Base-by-base conservation (phyloP, 305 asterid genomes). In the Fraxinus floribunda region DNA sequence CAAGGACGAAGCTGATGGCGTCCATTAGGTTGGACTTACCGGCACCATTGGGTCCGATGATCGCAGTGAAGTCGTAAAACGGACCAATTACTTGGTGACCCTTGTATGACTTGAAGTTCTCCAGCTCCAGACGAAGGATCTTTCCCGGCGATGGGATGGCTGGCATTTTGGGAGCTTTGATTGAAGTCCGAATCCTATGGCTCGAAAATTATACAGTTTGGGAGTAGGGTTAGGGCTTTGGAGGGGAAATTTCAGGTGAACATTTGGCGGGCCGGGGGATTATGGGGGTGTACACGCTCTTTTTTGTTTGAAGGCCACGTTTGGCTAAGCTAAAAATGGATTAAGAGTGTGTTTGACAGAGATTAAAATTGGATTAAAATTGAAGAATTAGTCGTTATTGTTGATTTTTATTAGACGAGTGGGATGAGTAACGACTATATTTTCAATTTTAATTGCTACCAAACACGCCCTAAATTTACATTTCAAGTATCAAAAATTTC, bases 1-100 rank as follows among this genome's bases (percentile, higher is more conserved):
- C 99, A 13, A 97, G 97, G 9, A 97, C 98, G 84, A 97, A 97
- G 89, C 99, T 94, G 84, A 97, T 94, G 49, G 99, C 99, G 84
- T 97, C 99, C 99, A 97, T 97, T 39, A 97, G 85, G 83, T 97
- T 97, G 57, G 99, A 96, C 81, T 96, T 96, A 1, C 98, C 99
- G 13, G 99, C 89, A 41, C 99, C 99, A 79, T 96, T 96, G 18
- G 99, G 99, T 13, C 99, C 99, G 62, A 94, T 94, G 75, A 96
- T 87, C 68, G 98, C 98, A 2, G 99, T 96, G 89, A 96, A 96
- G 82, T 94, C 97, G 91, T 91, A 88, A 87, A 96, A 96, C 0
- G 99, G 98, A 1, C 98, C 99, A 76, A 96, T 96, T 1, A 89
- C 80, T 80, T 94, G 99, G 84, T 88, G 90, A 18, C 99, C 99